Conservation (phyloP, 495 filamentous ascomycete genomes). For the Hypoxylon perforatum region DNA sequence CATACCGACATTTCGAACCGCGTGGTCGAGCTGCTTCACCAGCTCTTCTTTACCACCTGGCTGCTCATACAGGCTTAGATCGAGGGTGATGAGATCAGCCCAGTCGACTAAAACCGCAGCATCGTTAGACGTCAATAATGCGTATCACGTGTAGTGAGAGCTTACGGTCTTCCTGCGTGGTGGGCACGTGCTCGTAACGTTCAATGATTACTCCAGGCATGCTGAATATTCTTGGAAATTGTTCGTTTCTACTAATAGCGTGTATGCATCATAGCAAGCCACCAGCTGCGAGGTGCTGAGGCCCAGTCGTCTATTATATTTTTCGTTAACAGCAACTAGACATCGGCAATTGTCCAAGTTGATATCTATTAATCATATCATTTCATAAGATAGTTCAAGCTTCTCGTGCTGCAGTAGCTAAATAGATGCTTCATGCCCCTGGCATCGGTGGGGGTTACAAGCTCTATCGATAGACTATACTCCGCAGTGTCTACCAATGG, state of each 20-base stretch:
- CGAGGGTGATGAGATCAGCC: conserved; percentile 68
- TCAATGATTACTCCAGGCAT: conserved; percentile 59
- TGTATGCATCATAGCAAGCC: not conserved
- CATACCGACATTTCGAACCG: conserved; percentile 64
- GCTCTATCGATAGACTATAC: conserved; percentile 32
- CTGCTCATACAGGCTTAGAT: conserved; percentile 61
- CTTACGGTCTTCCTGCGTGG: conserved; percentile 59
- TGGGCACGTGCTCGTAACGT: conserved; percentile 61
- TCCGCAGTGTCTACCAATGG: conserved; percentile 28
- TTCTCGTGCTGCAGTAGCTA: not conserved
- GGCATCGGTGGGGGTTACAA: conserved; percentile 8
- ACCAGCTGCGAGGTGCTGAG: conserved; percentile 5
- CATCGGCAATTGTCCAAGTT: not conserved
- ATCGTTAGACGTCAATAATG: not conserved
- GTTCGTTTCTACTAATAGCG: conserved; percentile 2
- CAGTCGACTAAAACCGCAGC: conserved; percentile 55
- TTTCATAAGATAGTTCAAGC: conserved; percentile 3
- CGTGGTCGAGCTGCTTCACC: conserved; percentile 67
- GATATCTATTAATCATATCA: conserved; percentile 29
- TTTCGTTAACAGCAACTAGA: not conserved
- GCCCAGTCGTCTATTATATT: conserved; percentile 14
- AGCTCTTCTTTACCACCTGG: conserved; percentile 65
- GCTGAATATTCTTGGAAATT: conserved; percentile 21
- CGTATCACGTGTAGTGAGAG: not conserved
- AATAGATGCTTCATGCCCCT: conserved; percentile 5